These are phyloP conservation scores for Cercospora sp. DNA, from an alignment of 2,329 filamentous ascomycete genomes.

Conservation along the genomic window DNA sequence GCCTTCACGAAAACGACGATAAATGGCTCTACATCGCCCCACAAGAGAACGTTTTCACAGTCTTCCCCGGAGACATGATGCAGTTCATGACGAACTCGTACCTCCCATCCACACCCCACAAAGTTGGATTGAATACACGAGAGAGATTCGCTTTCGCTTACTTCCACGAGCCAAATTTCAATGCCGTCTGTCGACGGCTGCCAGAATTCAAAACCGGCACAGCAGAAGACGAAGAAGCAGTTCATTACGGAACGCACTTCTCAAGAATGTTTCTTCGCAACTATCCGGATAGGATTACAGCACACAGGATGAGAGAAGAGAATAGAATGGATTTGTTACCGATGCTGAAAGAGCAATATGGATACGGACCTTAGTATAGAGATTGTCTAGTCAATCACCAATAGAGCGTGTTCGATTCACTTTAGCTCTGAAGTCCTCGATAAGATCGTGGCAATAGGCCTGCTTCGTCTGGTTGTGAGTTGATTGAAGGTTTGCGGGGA, in stretches of 20 bases:
- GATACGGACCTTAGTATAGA: neutral
- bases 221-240: conserved; percentile 1
- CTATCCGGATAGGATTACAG: conserved; percentile 13
- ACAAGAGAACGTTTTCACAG: conserved; percentile 17
- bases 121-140: conserved; percentile 17
- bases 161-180: conserved; percentile 21
- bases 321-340: conserved; percentile 16
- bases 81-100: conserved; percentile 22
- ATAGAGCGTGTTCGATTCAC: no score
- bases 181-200: conserved; percentile 16
- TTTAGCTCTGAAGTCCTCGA: no score
- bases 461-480: no score
- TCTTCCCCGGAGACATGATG: conserved; percentile 20
- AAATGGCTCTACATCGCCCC: conserved; percentile 17
- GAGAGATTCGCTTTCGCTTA: conserved; percentile 17
- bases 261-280: conserved; percentile 21
- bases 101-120: conserved; percentile 18
- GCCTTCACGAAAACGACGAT: conserved; percentile 13
- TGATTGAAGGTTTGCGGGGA: no score
- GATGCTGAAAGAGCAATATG: conserved; percentile 7
- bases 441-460: no score
- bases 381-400: neutral
- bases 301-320: conserved; percentile 13
- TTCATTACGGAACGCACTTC: conserved; percentile 20
- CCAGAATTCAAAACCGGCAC: conserved; percentile 5